Base-by-base conservation (phyloP, 164 flowering plant genomes). In the Euptelea pleiosperma region DNA sequence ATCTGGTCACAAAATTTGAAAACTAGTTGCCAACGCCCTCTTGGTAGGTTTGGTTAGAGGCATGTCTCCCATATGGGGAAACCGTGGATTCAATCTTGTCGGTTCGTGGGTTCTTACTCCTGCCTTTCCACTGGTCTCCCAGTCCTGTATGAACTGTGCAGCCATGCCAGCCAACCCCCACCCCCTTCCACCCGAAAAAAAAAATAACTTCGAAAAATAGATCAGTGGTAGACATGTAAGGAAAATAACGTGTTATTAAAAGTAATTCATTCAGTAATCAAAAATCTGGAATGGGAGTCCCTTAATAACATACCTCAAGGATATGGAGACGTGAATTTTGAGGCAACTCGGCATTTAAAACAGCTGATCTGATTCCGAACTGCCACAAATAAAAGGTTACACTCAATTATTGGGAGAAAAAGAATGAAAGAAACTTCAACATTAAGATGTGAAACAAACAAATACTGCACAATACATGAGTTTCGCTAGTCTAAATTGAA, bases 281-380 rank as follows among this genome's bases (percentile, higher is more conserved):
- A 43, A 14, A 19, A n/a, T n/a, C 25, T 41, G 2, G 24, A 44
- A 29, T 12, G 1, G 18, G 10, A 51, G n/a, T 24, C 44, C 57
- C 8, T 7, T 14, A 30, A 51, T 30, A 7, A 43, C 75, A 58
- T 72, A 88, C 99, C 94, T 93, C 95, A 65, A 93, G 86, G 55
- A 90, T 90, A 67, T 90, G 99, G 47, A 80, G 91, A 37, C 97
- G 92, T 33, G 99, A 93, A 80, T 90, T 93, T 55, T 90, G 96
- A 5, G 97, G 97, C 78, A 93, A 80, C 72, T 93, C 99, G 45
- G 94, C 87, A 82, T 90, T 90, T 61, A 93, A 70, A 52, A 93
- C 82, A 37, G 92, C 96, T 64, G 94, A 77, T 64, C 75, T 85
- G 55, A 93, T 82, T 33, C 86, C 94, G 80, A 93, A 93, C 99